Conservation (phyloP, 129 eudicot species). For the Arctium minus region DNA sequence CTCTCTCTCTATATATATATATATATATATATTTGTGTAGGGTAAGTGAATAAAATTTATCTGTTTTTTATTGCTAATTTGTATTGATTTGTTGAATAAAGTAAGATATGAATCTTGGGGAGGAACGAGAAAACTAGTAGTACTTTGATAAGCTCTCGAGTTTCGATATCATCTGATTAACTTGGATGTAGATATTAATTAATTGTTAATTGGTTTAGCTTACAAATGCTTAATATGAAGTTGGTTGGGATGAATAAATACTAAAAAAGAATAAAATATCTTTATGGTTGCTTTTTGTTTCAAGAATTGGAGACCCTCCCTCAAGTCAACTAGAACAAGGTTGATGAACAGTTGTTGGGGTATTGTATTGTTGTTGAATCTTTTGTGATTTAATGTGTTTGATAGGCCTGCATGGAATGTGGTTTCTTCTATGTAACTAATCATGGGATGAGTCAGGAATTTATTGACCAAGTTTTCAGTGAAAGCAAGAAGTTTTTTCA, state of each 20-base stretch:
- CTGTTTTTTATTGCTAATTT: neutral
- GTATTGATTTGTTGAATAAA: neutral
- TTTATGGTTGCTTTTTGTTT: too few species aligned
- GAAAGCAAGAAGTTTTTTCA: conserved; percentile 74
- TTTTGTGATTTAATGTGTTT: neutral
- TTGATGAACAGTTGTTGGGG: too few species aligned
- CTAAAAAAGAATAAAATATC: too few species aligned
- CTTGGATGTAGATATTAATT: neutral
- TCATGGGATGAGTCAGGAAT: conserved; percentile 81
- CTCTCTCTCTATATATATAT: neutral
- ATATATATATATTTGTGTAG: neutral
- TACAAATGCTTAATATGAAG: neutral
- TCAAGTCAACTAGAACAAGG: too few species aligned
- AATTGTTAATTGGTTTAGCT: neutral
- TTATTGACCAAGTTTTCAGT: conserved; percentile 82
- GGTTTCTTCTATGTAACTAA: conserved; percentile 91
- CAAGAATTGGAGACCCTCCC: too few species aligned
- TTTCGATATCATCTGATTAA: neutral
- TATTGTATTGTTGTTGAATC: neutral
- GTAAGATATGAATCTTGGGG: neutral
- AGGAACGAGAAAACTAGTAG: neutral
- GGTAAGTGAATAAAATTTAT: neutral
- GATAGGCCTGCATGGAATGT: conserved; percentile 79
- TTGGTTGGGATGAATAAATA: too few species aligned
- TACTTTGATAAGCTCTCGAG: neutral